Evolutionary conservation across 129 eudicot genomes (phyloP), one percentile per base, ranked within the genome.

Genomic region (Artemisia annua): DNA sequence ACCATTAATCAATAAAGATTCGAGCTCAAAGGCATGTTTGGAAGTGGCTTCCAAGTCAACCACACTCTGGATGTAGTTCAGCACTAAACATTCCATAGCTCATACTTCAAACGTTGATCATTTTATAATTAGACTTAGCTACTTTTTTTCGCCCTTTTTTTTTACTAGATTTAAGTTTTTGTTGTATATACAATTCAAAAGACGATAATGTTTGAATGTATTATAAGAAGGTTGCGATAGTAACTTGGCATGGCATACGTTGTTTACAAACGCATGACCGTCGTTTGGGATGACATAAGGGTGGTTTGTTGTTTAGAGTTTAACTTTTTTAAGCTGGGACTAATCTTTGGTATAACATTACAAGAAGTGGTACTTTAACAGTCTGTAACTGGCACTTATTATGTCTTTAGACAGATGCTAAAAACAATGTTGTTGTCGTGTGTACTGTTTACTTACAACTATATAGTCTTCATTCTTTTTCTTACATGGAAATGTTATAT

Each of bases 21-120:
- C 51, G 63, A 50, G 69, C 62, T 48, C 30, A 61, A 50, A 28
- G 70, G 63, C 63, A 73, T 63, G 78, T 63, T 11, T 30, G 60
- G 8, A 22, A 65, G 69, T 63, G 78, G 78, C n/a, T 62, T 74
- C 50, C 52, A 48, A 56, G 77, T 60, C 77, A 73, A 63, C 70
- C 78, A 73, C 62, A 50, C 39, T 5, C 51, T 63, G 60, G 39
- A n/a, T 17, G 49, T 3, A 7, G 7, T 70, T 54, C 35, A 55
- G 12, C 32, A 44, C 19, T 28, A 64, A 35, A 64, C 30, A 69
- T 43, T 4, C 10, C 48, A 16, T 16, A n/a, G 30, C 13, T 56
- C 74, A 30, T n/a, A 28, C 28, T 69, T 53, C 17, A 3, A 52
- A n/a, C 51, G 4, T 53, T 3, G 4, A 24, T 67, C 71, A 48